Evolutionary conservation across 805 yeast genomes (phyloP), one percentile per base, ranked within the genome.

Genomic region (Candida dendrica): DNA sequence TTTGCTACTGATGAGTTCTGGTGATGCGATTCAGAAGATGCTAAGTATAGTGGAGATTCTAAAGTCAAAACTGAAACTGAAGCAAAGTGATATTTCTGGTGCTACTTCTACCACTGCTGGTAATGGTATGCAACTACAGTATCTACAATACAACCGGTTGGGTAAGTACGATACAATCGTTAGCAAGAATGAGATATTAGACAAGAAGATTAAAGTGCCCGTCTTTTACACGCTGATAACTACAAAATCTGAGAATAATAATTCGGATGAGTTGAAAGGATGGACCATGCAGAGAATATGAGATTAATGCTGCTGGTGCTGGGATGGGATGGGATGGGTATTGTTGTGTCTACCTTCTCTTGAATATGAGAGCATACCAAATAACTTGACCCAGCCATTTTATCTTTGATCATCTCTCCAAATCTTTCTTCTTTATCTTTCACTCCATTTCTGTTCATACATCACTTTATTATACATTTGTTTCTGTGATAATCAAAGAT

Each of bases 41-140:
- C 31, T 51, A 4, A 46, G 49, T 35, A 47, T 54, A 3, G 36
- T 54, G 26, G 60, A 55, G 42, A 51, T 55, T 17, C 44, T 50
- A 6, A 54, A 55, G 39, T 14, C 29, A 15, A 48, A 43, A 29
- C 24, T 51, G 8, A 40, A 26, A 10, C n/a, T n/a, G n/a, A 49
- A 27, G n/a, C n/a, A 27, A 11, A 27, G n/a, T 11, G n/a, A 4
- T n/a, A 15, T 31, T n/a, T n/a, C n/a, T n/a, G n/a, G n/a, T n/a
- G n/a, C n/a, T n/a, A n/a, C n/a, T n/a, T n/a, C n/a, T n/a, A 31
- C 9, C 4, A 31, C 11, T 6, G 15, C 6, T 11, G 15, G 6
- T n/a, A 22, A 49, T 15, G 6, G 10, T 2, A 24, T 42, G 15
- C 27, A 20, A 14, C 11, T 20, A 17, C 39, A 37, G 19, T 46